A percentile compares a stretch with the other conserved stretches of the same genome.
phyloP scores from a whole-genome alignment of 2,329 filamentous ascomycete genomes.

The Cladosporium sp. region DNA sequence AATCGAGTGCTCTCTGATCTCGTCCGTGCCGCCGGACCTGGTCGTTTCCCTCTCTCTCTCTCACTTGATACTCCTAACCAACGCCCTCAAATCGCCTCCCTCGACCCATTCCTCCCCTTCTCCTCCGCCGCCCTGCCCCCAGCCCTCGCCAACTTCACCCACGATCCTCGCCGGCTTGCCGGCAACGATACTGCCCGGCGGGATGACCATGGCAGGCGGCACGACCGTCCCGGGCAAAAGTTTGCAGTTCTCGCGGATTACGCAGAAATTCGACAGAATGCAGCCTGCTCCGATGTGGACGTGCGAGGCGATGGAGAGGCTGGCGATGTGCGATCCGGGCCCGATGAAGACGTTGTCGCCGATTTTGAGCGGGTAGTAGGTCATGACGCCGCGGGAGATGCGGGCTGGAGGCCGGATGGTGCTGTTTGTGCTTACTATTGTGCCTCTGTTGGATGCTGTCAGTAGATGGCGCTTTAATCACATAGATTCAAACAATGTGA shows the following conservation, averaged over 20 bases:
- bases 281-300: constrained; percentile 77
- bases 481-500: neutral
- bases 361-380: constrained; percentile 85
- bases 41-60: neutral
- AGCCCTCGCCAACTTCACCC: constrained; percentile 72
- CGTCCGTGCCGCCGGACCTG: neutral
- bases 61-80: constrained; percentile 45
- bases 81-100: constrained; percentile 45
- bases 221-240: constrained; percentile 81
- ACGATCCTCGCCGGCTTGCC: constrained; percentile 75
- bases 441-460: constrained; percentile 58
- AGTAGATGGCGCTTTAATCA: neutral
- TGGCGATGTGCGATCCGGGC: constrained; percentile 66
- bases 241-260: constrained; percentile 89
- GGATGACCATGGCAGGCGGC: constrained; percentile 83
- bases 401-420: constrained; percentile 79
- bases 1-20: no score
- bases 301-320: constrained; percentile 77
- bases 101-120: constrained; percentile 46
- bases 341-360: constrained; percentile 91
- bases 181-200: constrained; percentile 87
- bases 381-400: constrained; percentile 63
- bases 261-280: constrained; percentile 78
- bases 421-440: constrained; percentile 74
- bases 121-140: constrained; percentile 41